Evolutionary conservation across 192 early-diverging fungal genomes (phyloP).

Genomic region (Pilaira anomala): DNA sequence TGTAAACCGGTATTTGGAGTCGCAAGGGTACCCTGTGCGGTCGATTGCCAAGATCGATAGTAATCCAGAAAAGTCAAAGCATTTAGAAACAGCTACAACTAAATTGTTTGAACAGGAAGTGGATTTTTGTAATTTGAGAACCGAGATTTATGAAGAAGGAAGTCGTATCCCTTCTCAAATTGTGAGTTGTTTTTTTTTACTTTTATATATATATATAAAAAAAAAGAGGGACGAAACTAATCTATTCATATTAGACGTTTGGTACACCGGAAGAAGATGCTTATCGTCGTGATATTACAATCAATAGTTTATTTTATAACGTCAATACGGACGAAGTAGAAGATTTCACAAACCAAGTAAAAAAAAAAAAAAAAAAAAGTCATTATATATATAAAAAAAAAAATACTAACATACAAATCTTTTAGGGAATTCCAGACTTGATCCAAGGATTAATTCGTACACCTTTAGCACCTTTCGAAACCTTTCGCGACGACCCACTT

Average conservation of each 20-base stretch:
- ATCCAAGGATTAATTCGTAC: conserved; percentile 73
- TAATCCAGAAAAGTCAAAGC: conserved; percentile 96
- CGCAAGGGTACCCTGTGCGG: conserved; percentile 35
- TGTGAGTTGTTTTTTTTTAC: conserved; percentile 32
- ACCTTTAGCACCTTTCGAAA: conserved; percentile 83
- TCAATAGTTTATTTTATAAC: conserved; percentile 98
- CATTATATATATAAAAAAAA: conserved; percentile 10
- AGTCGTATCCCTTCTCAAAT: conserved; percentile 75
- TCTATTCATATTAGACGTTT: conserved; percentile 49
- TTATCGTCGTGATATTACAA: conserved; percentile 91
- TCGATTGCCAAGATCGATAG: conserved; percentile 79
- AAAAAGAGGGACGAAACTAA: not conserved
- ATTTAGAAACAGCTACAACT: conserved; percentile 95
- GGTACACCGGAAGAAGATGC: conserved; percentile 94
- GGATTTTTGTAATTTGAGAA: conserved; percentile 96
- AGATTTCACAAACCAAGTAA: conserved; percentile 72
- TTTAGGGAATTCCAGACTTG: conserved; percentile 77
- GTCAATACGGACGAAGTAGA: conserved; percentile 79
- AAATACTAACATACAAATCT: no score
- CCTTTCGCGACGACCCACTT: conserved; percentile 93
- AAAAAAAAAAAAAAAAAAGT: not conserved
- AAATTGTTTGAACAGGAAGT: conserved; percentile 72
- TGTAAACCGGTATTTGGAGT: conserved; percentile 63
- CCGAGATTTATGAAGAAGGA: conserved; percentile 81
- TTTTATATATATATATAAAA: not conserved